These are phyloP conservation scores for Ogataea saltuana DNA, from an alignment of 805 yeast species.

Conservation along the genomic window DNA sequence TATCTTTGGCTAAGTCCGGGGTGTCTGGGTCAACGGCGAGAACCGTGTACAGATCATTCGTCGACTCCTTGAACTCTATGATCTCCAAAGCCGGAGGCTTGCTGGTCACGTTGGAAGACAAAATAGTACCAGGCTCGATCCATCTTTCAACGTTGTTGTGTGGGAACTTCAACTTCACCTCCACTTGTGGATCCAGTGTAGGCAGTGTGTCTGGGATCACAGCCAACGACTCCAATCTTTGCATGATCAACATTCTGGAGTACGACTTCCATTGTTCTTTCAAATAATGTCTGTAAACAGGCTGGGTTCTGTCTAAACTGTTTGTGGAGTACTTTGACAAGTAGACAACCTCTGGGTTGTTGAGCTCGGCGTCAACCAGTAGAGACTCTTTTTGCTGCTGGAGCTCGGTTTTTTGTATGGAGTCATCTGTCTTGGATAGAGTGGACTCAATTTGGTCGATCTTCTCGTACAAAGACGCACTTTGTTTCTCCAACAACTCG, in stretches of 20 bases:
- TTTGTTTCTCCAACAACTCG: conserved; percentile 51
- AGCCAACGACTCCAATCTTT: conserved; percentile 80
- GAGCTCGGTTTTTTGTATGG: conserved; percentile 20
- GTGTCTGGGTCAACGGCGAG: conserved; percentile 88
- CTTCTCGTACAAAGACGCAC: conserved; percentile 40
- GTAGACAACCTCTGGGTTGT: conserved; percentile 84
- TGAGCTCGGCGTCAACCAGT: conserved; percentile 61
- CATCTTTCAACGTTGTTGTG: conserved; percentile 64
- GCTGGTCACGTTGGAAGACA: conserved; percentile 72
- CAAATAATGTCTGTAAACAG: conserved; percentile 75
- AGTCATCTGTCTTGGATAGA: conserved; percentile 26
- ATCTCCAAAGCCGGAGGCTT: conserved; percentile 78
- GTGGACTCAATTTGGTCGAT: conserved; percentile 39
- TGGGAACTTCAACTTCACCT: conserved; percentile 73
- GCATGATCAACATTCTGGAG: conserved; percentile 80
- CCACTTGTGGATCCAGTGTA: conserved; percentile 78
- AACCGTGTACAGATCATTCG: conserved; percentile 66
- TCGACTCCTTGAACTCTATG: conserved; percentile 62
- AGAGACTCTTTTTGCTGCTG: conserved; percentile 34
- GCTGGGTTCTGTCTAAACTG: conserved; percentile 63
- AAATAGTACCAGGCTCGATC: conserved; percentile 75
- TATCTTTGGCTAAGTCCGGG: conserved; percentile 71
- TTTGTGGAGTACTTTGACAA: conserved; percentile 53
- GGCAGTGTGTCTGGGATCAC: conserved; percentile 95
- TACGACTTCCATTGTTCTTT: conserved; percentile 70